These are phyloP conservation scores for Endotrypanum monterogeii DNA, from an alignment of 208 protist species.

Conservation along the genomic window DNA sequence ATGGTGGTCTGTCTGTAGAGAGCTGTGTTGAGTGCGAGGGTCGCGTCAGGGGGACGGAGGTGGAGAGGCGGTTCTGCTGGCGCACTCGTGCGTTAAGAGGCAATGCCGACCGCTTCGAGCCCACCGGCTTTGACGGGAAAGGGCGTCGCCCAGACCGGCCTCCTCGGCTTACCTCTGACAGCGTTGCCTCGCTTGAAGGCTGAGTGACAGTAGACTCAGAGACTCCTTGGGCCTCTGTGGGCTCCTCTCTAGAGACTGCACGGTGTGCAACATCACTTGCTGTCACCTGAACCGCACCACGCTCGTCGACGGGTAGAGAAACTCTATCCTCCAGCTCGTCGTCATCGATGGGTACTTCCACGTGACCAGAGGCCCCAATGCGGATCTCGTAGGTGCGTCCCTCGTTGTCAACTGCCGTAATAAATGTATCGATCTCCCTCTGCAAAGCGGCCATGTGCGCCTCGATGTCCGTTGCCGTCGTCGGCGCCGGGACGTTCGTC, in stretches of 20 bases:
- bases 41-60: not conserved
- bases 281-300: not conserved
- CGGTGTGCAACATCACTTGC: not conserved
- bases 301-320: not conserved
- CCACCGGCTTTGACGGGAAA: not conserved
- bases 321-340: conserved; percentile 1
- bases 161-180: not conserved
- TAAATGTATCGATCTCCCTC: conserved; percentile 72
- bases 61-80: not conserved
- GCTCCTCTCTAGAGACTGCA: not conserved
- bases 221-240: not conserved
- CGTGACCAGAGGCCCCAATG: conserved; percentile 40
- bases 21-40: not conserved
- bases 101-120: not conserved
- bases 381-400: conserved; percentile 72
- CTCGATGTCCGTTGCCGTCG: conserved; percentile 36
- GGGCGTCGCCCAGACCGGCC: not conserved
- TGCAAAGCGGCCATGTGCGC: conserved; percentile 49
- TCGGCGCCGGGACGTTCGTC: not conserved
- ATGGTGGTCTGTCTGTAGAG: not conserved
- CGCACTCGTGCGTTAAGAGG: not conserved
- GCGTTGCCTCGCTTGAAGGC: not conserved
- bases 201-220: not conserved
- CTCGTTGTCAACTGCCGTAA: conserved; percentile 84
- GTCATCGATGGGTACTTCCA: conserved; percentile 66